Conservation (phyloP, 768 basidiomycete genomes). For the Dioszegia aurantiaca region DNA sequence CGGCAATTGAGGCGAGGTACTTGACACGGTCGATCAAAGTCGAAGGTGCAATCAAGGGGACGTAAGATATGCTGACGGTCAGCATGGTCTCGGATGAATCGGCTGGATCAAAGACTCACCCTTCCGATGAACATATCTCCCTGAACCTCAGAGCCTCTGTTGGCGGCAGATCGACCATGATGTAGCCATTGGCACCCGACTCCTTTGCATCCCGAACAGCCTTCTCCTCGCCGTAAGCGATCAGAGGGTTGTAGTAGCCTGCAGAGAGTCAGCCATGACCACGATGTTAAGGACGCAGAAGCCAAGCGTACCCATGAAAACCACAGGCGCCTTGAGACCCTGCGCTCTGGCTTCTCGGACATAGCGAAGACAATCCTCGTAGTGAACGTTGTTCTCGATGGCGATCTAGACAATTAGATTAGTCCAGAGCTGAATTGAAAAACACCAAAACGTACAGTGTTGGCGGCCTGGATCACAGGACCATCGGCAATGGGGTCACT, state of each 20-base stretch:
- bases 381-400: constrained; percentile 74
- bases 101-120: constrained; percentile 59
- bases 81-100: neutral
- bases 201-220: constrained; percentile 83
- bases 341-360: constrained; percentile 73
- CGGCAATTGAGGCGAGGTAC: constrained; percentile 88
- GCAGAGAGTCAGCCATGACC: too few species aligned
- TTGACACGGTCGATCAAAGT: constrained; percentile 82
- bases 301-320: constrained; percentile 80
- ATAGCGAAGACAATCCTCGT: constrained; percentile 67
- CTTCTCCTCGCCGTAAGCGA: constrained; percentile 92
- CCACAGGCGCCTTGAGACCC: constrained; percentile 77
- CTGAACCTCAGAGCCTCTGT: constrained; percentile 92
- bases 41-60: constrained; percentile 92
- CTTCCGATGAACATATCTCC: constrained; percentile 73
- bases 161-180: constrained; percentile 95
- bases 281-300: constrained; percentile 3
- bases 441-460: constrained; percentile 65
- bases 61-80: constrained; percentile 75
- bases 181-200: constrained; percentile 94
- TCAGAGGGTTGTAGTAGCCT: constrained; percentile 97
- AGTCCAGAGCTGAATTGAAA: neutral
- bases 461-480: constrained; percentile 84
- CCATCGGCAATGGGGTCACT: constrained; percentile 97
- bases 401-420: constrained; percentile 62